Percentiles rank a stretch among this genome's conserved stretches.
These are phyloP conservation scores for Pseudonitzschia delicatissima DNA, from an alignment of 108 stramenopile genomes.

Conservation along the genomic window DNA sequence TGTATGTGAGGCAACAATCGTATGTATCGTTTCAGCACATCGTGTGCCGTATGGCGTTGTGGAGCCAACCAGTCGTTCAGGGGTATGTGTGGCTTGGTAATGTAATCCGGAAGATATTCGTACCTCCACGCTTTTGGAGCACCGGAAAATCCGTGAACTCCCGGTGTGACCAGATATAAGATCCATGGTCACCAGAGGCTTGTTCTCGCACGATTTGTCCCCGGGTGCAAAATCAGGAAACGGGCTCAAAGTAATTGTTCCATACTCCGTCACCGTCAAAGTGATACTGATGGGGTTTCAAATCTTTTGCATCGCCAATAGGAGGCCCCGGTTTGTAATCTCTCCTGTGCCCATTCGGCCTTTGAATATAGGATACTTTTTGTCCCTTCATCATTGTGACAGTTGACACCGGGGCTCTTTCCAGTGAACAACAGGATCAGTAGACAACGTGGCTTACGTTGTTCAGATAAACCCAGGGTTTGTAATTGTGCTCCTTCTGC, in stretches of 20 bases:
- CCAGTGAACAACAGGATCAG: slow-evolving; percentile 33
- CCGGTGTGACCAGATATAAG: slow-evolving; percentile 41
- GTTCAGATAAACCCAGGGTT: slow-evolving; percentile 53
- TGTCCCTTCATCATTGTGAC: slow-evolving; percentile 32
- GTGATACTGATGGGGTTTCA: slow-evolving; percentile 14
- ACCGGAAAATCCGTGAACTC: slow-evolving; percentile 47
- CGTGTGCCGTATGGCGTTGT: slow-evolving; percentile 31
- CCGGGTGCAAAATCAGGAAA: slow-evolving; percentile 56
- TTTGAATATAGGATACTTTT: slow-evolving; percentile 20
- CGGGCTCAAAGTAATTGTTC: slow-evolving; percentile 62
- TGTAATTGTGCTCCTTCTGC: slow-evolving; percentile 53
- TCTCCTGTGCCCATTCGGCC: slow-evolving; percentile 33
- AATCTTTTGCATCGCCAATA: neutral
- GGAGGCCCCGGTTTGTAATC: slow-evolving; percentile 32
- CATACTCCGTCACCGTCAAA: slow-evolving; percentile 48
- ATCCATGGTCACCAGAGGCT: slow-evolving; percentile 41
- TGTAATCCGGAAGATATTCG: slow-evolving; percentile 46
- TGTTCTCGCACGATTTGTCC: slow-evolving; percentile 43
- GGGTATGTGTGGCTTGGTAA: slow-evolving; percentile 43
- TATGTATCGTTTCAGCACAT: slow-evolving; percentile 37
- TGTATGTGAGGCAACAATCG: slow-evolving; percentile 31
- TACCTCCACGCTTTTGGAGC: slow-evolving; percentile 55
- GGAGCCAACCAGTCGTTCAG: slow-evolving; percentile 49
- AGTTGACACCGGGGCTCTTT: slow-evolving; percentile 23
- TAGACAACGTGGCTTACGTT: slow-evolving; percentile 35